Evolutionary conservation across 768 basidiomycete species (phyloP).

Genomic region (Boletus fagicola): DNA sequence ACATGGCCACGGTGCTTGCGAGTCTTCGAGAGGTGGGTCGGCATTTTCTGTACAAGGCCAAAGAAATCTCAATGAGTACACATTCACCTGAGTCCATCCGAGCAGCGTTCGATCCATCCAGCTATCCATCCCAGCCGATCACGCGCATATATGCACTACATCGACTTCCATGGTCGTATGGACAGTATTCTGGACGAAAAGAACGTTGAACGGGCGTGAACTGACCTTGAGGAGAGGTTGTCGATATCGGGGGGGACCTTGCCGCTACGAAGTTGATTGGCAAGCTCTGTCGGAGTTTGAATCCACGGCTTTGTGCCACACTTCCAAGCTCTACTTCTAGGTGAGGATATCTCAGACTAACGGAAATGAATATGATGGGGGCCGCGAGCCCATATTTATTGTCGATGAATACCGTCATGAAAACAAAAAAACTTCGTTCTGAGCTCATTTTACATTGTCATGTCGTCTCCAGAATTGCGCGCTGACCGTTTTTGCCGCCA

Average conservation of each 20-base stretch:
- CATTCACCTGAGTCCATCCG: constrained; percentile 32
- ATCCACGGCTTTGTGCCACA: constrained; percentile 18
- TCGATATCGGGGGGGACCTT: constrained; percentile 40
- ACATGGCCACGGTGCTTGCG: constrained; percentile 99
- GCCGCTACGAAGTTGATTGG: neutral
- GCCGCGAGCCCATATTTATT: constrained; percentile 62
- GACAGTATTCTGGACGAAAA: constrained; percentile 16
- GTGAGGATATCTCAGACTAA: constrained; percentile 11
- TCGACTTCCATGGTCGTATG: constrained; percentile 5
- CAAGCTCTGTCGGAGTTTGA: constrained; percentile 27
- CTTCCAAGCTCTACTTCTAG: constrained; percentile 9
- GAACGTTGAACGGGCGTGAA: constrained; percentile 32
- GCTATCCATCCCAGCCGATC: constrained; percentile 34
- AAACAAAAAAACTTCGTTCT: constrained; percentile 49
- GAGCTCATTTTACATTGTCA: constrained; percentile 30
- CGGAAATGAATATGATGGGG: constrained; percentile 47
- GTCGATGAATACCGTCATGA: constrained; percentile 59
- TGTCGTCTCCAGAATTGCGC: neutral
- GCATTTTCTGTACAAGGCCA: constrained; percentile 61
- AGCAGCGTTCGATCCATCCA: constrained; percentile 49
- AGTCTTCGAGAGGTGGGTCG: constrained; percentile 94
- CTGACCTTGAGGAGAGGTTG: constrained; percentile 67
- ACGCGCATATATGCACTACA: constrained; percentile 19
- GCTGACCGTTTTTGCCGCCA: constrained; percentile 11
- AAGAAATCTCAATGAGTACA: constrained; percentile 19